phyloP scores from a whole-genome alignment of 345 rosid genomes.

The Salix exigua region DNA sequence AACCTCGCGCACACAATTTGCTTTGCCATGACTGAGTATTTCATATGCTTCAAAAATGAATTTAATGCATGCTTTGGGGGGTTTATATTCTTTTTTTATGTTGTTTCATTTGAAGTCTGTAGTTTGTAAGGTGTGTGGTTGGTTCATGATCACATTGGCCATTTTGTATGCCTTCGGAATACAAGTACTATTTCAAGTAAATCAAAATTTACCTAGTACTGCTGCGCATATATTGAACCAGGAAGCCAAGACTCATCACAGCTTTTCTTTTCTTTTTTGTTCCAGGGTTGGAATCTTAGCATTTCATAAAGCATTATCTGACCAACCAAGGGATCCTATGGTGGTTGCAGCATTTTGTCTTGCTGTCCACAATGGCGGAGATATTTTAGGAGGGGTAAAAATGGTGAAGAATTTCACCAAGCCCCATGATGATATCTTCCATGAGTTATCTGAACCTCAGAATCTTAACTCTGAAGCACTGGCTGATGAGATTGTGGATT shows the following conservation, averaged over 20 bases:
- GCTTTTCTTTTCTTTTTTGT: neutral
- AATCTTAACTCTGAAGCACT: slow-evolving; percentile 23
- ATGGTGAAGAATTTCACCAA: slow-evolving; percentile 55
- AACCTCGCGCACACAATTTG: neutral
- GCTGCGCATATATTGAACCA: neutral
- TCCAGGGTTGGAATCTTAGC: slow-evolving; percentile 76
- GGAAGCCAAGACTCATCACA: neutral
- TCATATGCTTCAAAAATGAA: neutral
- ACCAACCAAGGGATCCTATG: slow-evolving; percentile 66
- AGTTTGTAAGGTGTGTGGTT: neutral
- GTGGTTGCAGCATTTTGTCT: slow-evolving; percentile 79
- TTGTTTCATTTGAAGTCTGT: neutral
- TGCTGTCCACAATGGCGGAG: slow-evolving; percentile 76
- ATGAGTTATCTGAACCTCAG: slow-evolving; percentile 45
- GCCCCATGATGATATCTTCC: slow-evolving; percentile 43
- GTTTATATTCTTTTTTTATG: neutral
- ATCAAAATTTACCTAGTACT: neutral
- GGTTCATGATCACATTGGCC: neutral
- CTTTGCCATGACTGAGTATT: neutral
- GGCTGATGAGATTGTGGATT: slow-evolving; percentile 55
- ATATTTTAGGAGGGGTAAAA: slow-evolving; percentile 55
- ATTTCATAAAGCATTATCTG: slow-evolving; percentile 69
- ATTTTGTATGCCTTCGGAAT: neutral
- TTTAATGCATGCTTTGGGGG: neutral
- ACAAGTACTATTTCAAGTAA: neutral